Evolutionary conservation across 306 rosid genomes (phyloP), one percentile per base, ranked within the genome.

Genomic region (Lupinus albus): DNA sequence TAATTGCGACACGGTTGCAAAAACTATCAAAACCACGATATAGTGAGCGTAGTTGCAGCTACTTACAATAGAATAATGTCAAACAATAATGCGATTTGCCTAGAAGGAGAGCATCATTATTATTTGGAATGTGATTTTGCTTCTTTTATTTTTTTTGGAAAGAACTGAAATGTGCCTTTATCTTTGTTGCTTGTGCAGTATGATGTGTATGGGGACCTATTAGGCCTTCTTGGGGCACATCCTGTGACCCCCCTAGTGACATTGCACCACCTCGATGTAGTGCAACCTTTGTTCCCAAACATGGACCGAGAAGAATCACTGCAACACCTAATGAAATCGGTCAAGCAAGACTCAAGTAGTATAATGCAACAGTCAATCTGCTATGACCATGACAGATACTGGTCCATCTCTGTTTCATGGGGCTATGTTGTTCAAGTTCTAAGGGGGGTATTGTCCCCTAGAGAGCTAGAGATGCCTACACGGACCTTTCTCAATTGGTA

Each of bases 371-470:
- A 92, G 67, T 87, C 98, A 25, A 89, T 93, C 42, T 89, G 97
- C 83, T 93, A 87, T 9, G 93, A 86, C 68, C 81, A 76, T 33
- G 82, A 68, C 3, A 82, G 67, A 2, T 53, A 67, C 20, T 89
- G 97, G 98, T 86, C 98, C 15, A 72, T 93, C 53, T 83, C 95
- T 14, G 46, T 93, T 45, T 93, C 98, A 4, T 93, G 96, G 95
- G 98, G 98, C 0, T 93, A 72, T 28, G 93, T 82, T 10, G 89
- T 93, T 83, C 93, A 88, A 65, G 46, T 88, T 61, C 9, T 82
- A 7, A 84, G 95, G 69, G 97, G 96, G 32, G 79, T 88, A 6
- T 17, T 88, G 28, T 91, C 97, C 17, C 95, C 97, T 0, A 71
- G 97, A 68, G 97, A 91, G 44, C 61, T 88, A 16, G 97, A 91